Percentiles rank a stretch among this genome's conserved stretches.
Evolutionary conservation across 139 green algal genomes (phyloP).

Genomic region (Medakamo hakoo): DNA sequence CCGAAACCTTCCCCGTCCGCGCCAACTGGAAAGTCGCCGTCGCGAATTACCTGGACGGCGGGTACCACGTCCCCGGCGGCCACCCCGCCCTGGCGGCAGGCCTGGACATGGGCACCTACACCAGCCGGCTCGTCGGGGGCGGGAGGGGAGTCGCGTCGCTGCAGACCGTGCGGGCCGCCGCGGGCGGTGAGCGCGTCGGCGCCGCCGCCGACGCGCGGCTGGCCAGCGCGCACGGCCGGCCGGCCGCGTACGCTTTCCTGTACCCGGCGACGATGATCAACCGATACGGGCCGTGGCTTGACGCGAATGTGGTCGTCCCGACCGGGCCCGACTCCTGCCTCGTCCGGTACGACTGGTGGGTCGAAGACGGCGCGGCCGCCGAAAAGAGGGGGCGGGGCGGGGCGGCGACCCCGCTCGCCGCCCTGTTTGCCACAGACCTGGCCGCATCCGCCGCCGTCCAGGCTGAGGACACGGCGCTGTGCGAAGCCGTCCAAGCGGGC

Average conservation of each 20-base stretch:
- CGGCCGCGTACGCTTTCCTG: conserved; percentile 32
- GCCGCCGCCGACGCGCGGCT: not conserved
- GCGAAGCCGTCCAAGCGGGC: conserved; percentile 33
- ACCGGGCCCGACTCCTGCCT: conserved; percentile 12
- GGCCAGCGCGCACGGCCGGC: conserved; percentile 1
- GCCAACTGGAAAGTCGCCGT: conserved; percentile 60
- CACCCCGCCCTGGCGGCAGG: conserved; percentile 22
- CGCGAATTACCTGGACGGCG: conserved; percentile 51
- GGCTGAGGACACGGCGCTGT: conserved; percentile 35
- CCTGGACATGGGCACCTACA: conserved; percentile 24
- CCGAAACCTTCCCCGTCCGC: conserved; percentile 19
- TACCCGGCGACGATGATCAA: conserved; percentile 53
- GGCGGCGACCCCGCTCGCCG: too few relatives aligned
- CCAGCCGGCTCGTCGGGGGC: conserved; percentile 9
- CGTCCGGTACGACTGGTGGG: conserved; percentile 21
- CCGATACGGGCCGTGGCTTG: conserved; percentile 37
- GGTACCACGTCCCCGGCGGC: conserved; percentile 38
- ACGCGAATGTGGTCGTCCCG: conserved; percentile 34
- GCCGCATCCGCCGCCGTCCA: conserved; percentile 27
- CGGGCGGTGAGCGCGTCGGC: not conserved
- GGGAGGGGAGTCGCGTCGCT: conserved; percentile 19
- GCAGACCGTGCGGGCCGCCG: conserved; percentile 8
- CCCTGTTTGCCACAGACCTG: too few relatives aligned
- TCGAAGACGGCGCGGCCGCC: conserved; percentile 6
- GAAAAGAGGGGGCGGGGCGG: conserved; percentile 7